Percentiles rank a stretch among this genome's conserved stretches.
These are phyloP conservation scores for Lasiosphaeris hirsuta DNA, from an alignment of 495 filamentous ascomycete genomes.

Conservation along the genomic window DNA sequence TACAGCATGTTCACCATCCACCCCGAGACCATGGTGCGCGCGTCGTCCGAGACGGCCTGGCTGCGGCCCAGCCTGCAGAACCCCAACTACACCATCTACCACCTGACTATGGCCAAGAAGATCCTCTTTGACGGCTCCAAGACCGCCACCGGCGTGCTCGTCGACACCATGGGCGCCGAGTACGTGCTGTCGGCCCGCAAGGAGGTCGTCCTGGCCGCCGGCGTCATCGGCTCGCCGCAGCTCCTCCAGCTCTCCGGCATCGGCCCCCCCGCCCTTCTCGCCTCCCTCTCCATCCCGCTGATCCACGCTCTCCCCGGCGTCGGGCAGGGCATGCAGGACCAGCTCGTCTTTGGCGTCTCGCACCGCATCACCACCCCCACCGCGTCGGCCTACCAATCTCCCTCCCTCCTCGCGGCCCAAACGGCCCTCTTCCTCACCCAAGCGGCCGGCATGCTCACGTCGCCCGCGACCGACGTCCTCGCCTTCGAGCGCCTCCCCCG, in stretches of 20 bases:
- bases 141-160: conserved; percentile 49
- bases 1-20: background rate
- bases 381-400: conserved; percentile 29
- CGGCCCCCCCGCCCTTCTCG: conserved; percentile 24
- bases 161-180: conserved; percentile 32
- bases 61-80: background rate
- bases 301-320: conserved; percentile 44
- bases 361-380: conserved; percentile 41
- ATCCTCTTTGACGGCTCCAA: conserved; percentile 31
- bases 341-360: conserved; percentile 35
- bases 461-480: conserved; percentile 42
- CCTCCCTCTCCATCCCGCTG: conserved; percentile 32
- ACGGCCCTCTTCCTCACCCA: conserved; percentile 9
- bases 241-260: conserved; percentile 42
- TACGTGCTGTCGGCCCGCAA: conserved; percentile 44
- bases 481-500: conserved; percentile 47
- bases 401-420: conserved; percentile 21
- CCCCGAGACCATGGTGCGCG: background rate
- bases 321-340: conserved; percentile 50
- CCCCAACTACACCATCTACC: conserved; percentile 8
- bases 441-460: conserved; percentile 36
- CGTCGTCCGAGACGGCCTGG: background rate
- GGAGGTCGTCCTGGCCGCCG: conserved; percentile 58
- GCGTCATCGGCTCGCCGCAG: conserved; percentile 40
- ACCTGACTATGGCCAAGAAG: conserved; percentile 18